Evolutionary conservation across 1,284 basidiomycete species (phyloP), one percentile per base, ranked within the genome.

Genomic region (Naganishia sp.): DNA sequence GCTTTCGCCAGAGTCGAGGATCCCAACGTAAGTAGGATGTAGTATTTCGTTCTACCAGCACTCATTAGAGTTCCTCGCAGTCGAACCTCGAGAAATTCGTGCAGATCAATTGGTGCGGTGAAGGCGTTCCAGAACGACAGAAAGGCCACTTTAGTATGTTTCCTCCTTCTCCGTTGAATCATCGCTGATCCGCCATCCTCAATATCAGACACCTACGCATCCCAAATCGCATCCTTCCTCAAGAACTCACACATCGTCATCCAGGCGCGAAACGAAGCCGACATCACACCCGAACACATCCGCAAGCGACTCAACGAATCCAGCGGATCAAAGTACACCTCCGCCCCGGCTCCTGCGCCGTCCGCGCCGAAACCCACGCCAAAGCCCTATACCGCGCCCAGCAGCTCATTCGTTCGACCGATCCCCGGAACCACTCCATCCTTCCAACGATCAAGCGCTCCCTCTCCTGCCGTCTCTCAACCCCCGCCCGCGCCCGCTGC

Each of bases 11-110:
- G 92, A 67, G 92, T 98, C 47, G 86, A 86, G 68, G 95, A 98
- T 79, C 87, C 89, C 47, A 92, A 89, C 76, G 90, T 93, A 71
- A 67, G 86, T 39, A 1, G 15, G 1, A 13, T 23, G 39, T 28
- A 23, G 13, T 15, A 28, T 25, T 28, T 9, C 35, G 13, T 39
- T 9, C 35, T 9, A 39, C 13, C 10, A 39, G 13, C 2, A 13
- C 13, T 39, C 2, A 39, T 39, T 1, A 5, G 10, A 9, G 13
- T 39, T 3, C 17, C 32, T 4, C 61, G 13, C 73, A 94, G 88
- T 90, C 87, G 74, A 83, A 89, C 72, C 84, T 98, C n/a, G 85
- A 89, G 67, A 97, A 97, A 80, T 92, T 94, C 71, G 92, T 97
- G 7, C 88, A 95, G 67, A 83, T 86, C 75, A 91, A 91, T 72